phyloP scores from a whole-genome alignment of 257 asterid genomes.

The Apocynum venetum region DNA sequence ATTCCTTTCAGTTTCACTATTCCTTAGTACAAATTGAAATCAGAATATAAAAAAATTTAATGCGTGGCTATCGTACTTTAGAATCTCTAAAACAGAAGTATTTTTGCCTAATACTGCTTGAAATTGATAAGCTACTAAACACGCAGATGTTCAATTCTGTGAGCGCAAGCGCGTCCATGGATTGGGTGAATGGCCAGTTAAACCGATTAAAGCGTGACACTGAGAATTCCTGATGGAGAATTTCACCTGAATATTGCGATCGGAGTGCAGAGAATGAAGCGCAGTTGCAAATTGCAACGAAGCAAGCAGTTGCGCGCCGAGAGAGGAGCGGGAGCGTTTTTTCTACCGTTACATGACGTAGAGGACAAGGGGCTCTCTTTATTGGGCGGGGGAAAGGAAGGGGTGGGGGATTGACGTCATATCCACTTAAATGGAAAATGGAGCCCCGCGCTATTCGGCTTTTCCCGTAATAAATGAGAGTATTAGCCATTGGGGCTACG shows the following conservation, averaged over 20 bases:
- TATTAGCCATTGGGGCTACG: no score
- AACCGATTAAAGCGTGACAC: neutral
- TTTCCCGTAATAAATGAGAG: no score
- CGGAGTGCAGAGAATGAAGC: neutral
- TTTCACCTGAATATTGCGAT: constrained; percentile 12
- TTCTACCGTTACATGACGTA: neutral
- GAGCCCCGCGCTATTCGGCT: neutral
- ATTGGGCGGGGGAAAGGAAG: no score
- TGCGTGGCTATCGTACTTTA: neutral
- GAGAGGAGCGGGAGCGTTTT: neutral
- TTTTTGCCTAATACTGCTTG: neutral
- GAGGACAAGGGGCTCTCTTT: neutral
- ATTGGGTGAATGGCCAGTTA: neutral
- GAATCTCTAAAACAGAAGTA: no score
- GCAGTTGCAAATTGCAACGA: neutral
- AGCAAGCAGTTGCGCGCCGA: neutral
- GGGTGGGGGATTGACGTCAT: neutral
- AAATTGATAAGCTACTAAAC: neutral
- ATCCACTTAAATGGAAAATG: neutral
- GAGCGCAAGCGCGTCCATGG: neutral
- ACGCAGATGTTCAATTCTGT: neutral
- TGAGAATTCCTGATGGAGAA: neutral
- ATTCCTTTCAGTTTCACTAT: neutral
- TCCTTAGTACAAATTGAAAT: neutral
- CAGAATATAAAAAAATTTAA: neutral